Base-by-base conservation (phyloP, 371 early-diverging fungal genomes). In the Dinochytrium kinnereticum region DNA sequence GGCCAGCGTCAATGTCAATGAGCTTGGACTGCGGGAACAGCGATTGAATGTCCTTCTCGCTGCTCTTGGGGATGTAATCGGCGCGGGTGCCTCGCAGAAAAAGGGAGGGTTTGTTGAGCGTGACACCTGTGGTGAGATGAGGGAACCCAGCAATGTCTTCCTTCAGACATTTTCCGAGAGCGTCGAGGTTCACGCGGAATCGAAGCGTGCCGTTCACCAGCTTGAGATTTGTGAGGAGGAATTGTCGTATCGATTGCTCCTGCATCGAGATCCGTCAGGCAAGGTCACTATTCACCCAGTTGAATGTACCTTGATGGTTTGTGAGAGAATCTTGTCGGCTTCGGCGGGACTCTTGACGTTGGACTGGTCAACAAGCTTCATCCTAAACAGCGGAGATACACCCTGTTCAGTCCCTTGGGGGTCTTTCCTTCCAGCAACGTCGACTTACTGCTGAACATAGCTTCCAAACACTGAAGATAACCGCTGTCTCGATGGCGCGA, bases 191-290 rank as follows among this genome's bases (percentile, higher is more conserved):
- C 31, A 95, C 84, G 33, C 95, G 86, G 75, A 91, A 93, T 21
- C 76, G 77, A 68, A 90, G 89, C 0, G 69, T 37, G 13, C 75
- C 70, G 13, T 55, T 75, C 24, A 81, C 72, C 57, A 84, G 80
- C 70, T 92, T 94, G 69, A 95, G 82, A 76, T 97, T 97, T 15
- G 97, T 97, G 66, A 97, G 82, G 70, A 97, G 75, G 77, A 97
- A 97, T 80, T 93, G 94, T 0, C 97, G 90, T 1, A 95, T 81
- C 2, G 86, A 77, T 0, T 89, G 21, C 66, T 93, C 90, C 78
- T 88, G 68, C n/a, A 44, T 44, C 13, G 49, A 15, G 49, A 49
- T n/a, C 15, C 49, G 49, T 49, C 15, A 49, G 49, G 13, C n/a
- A n/a, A n/a, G n/a, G n/a, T n/a, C n/a, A n/a, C n/a, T n/a, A n/a